These are phyloP conservation scores for Keqinozyma sinolaborantium DNA, from an alignment of 1,139 yeast genomes.

Conservation along the genomic window DNA sequence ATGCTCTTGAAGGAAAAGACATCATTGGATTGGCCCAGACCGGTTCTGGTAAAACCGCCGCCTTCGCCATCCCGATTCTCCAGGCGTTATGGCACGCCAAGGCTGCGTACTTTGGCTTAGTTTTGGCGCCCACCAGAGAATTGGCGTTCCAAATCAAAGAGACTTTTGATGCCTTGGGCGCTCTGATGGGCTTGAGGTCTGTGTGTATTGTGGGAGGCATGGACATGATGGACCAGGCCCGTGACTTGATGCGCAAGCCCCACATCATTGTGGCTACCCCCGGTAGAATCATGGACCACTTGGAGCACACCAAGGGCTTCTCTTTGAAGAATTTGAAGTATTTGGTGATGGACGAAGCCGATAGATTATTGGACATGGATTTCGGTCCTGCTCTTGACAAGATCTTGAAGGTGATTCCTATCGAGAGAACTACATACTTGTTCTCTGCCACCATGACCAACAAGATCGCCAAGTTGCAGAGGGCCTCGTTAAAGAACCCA, in stretches of 20 bases:
- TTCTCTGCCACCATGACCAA: slow-evolving; percentile 97
- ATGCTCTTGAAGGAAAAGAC: slow-evolving; percentile 83
- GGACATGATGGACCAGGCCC: slow-evolving; percentile 97
- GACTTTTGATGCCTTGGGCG: slow-evolving; percentile 91
- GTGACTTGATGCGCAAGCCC: slow-evolving; percentile 90
- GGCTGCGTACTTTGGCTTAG: slow-evolving; percentile 82
- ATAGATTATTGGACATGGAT: slow-evolving; percentile 91
- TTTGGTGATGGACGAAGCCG: slow-evolving; percentile 96
- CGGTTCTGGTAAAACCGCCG: slow-evolving; percentile 85
- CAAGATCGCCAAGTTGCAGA: slow-evolving; percentile 88
- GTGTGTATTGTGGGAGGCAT: slow-evolving; percentile 95
- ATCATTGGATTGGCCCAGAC: slow-evolving; percentile 81
- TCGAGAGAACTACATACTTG: slow-evolving; percentile 77
- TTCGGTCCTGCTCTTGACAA: slow-evolving; percentile 93
- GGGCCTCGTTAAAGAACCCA: slow-evolving; percentile 88
- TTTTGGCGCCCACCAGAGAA: slow-evolving; percentile 95
- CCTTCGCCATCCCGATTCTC: slow-evolving; percentile 84
- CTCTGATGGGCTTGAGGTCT: slow-evolving; percentile 83
- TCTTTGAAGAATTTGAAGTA: slow-evolving; percentile 74
- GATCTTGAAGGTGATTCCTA: slow-evolving; percentile 82
- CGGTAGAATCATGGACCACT: slow-evolving; percentile 82
- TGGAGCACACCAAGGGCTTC: slow-evolving; percentile 93
- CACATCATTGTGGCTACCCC: slow-evolving; percentile 90
- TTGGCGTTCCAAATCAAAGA: slow-evolving; percentile 94
- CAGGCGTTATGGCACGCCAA: slow-evolving; percentile 91